Evolutionary conservation across 495 filamentous ascomycete species (phyloP), one percentile per base, ranked within the genome.

Genomic region (Tuber umbilicatum): DNA sequence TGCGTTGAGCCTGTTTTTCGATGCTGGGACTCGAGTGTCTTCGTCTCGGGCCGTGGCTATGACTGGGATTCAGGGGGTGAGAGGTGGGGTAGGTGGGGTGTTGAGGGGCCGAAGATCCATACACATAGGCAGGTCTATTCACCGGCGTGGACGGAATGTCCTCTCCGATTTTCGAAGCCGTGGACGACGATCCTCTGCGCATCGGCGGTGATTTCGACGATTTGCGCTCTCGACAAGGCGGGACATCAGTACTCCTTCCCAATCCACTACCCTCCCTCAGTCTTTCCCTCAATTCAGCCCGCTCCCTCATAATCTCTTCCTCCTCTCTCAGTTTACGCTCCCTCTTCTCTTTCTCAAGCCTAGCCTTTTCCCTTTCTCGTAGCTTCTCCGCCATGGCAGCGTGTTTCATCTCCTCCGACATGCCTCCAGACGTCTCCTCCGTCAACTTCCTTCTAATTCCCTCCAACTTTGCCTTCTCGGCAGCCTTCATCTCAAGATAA

Each of bases 11-110:
- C 67, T 80, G 78, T 39, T 81, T 81, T 69, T 81, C 79, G 38
- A 81, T 69, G 72, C 79, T 81, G 31, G 79, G 79, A 69, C 79
- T 81, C 21, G 79, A 81, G 70, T 81, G 79, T 69, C 79, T 74
- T 64, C 79, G 79, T 73, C 79, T 76, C 47, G 76, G 72, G 2
- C 35, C 40, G 6, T 64, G 42, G 27, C 73, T 71, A 42, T 47
- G 47, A 16, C 42, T 70, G 27, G 76, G 43, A 45, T 73, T 73
- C 70, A 78, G 21, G 19, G 67, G 42, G 27, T 74, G 75, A 69
- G 75, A 38, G 14, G n/a, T 31, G 10, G 76, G 71, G 17, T 74
- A 74, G 42, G 72, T 47, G 31, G 76, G 71, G 16, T 78, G 74
- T 19, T 68, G 41, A 4, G 76, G 77, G 31, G 77, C 76, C n/a